These are phyloP conservation scores for Chalara sp. DNA, from an alignment of 2,329 filamentous ascomycete genomes.

Conservation along the genomic window DNA sequence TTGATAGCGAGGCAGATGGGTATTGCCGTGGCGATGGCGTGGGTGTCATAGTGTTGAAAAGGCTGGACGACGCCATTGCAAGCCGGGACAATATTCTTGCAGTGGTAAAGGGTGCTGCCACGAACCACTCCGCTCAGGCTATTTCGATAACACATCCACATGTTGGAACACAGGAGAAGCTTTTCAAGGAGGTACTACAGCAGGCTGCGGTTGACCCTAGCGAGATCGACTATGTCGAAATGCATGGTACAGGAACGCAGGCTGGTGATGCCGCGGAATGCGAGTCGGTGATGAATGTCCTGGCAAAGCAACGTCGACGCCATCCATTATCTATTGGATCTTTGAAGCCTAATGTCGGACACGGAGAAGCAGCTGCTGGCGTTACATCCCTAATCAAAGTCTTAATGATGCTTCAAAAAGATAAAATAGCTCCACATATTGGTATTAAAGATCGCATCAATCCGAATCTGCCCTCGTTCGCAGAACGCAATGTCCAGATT, in stretches of 20 bases:
- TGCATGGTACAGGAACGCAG: constrained; percentile 83
- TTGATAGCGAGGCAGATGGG: constrained; percentile 39
- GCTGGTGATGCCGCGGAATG: constrained; percentile 77
- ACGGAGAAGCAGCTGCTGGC: constrained; percentile 23
- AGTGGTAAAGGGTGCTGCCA: constrained; percentile 60
- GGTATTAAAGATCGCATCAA: constrained; percentile 23
- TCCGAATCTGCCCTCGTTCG: constrained; percentile 19
- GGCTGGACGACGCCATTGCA: constrained; percentile 37
- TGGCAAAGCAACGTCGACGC: constrained; percentile 43
- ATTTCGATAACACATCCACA: constrained; percentile 80
- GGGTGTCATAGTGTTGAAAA: constrained; percentile 40
- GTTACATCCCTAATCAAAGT: constrained; percentile 22
- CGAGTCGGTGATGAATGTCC: constrained; percentile 63
- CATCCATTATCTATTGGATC: constrained; percentile 54
- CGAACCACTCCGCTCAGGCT: constrained; percentile 75
- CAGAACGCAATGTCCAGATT: constrained; percentile 40
- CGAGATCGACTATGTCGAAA: constrained; percentile 75
- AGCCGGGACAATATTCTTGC: constrained; percentile 42
- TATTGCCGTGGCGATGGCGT: constrained; percentile 45
- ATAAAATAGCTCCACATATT: constrained; percentile 15
- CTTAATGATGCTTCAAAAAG: constrained; percentile 18
- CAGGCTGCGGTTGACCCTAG: constrained; percentile 67
- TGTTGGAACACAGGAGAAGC: constrained; percentile 61
- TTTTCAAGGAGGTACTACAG: constrained; percentile 63
- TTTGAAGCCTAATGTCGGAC: constrained; percentile 40